Base-by-base conservation (phyloP, 371 early-diverging fungal genomes). In the Saksenaea vasiformis region DNA sequence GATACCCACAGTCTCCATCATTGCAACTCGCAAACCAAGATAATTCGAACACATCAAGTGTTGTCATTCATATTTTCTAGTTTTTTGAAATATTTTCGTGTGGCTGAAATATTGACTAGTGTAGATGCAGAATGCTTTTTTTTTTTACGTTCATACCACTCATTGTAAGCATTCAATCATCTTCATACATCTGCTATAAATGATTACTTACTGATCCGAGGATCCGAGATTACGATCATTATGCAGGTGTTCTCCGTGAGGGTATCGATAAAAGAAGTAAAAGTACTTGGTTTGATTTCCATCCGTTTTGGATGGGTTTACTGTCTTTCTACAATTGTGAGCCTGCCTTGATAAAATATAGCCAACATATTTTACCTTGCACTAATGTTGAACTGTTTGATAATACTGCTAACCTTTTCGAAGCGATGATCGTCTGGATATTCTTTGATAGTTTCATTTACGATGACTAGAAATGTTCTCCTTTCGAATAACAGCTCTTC, bases 401-500 rank as follows among this genome's bases (percentile, higher is more conserved):
- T 95, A 53, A 93, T 92, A 72, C 95, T 95, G 67, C 93, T 93
- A 13, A 97, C 90, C 73, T 93, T 91, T 76, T 96, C 95, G 70
- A 95, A 96, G 41, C 95, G 90, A 65, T 95, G 92, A 1, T 82
- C 70, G 62, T 92, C 92, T 38, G 77, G 79, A 58, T 86, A 84
- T 26, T 72, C 62, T 13, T 79, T 73, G 1, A 78, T 77, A 13
- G 91, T 83, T 15, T 91, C 77, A 64, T 91, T 91, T 10, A 94
- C 91, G 66, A 98, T 95, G 17, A 96, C 96, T 59, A 98, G 79
- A 71, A 98, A 96, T 3, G 97, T 97, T 15, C 95, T 88, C 35
- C 92, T 77, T 77, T 98, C 98, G 76, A 97, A 98, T 53, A 98
- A 74, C 3, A 96, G 93, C 35, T 96, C 93, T 71, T 98, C 97